Evolutionary conservation across 148 eudicot genomes (phyloP).

Genomic region (Rhododendron henanense): DNA sequence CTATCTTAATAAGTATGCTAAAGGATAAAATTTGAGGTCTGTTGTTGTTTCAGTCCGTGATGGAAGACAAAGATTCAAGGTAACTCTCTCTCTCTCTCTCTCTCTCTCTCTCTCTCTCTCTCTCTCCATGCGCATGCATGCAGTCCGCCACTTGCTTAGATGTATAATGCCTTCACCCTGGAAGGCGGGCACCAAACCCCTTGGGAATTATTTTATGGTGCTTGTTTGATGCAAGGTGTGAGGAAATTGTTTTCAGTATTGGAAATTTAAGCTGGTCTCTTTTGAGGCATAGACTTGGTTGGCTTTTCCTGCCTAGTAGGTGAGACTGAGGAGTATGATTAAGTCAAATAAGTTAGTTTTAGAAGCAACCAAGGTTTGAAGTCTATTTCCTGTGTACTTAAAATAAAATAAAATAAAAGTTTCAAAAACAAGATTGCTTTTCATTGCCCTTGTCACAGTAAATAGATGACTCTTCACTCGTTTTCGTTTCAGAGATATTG

Average conservation of each 20-base stretch:
- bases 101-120: neutral
- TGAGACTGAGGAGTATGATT: neutral
- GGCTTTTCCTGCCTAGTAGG: neutral
- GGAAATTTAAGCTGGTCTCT: neutral
- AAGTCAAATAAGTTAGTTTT: neutral
- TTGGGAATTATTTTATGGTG: neutral
- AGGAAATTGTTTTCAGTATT: neutral
- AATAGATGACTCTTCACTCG: neutral
- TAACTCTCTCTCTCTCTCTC: neutral
- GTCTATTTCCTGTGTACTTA: neutral
- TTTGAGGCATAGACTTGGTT: neutral
- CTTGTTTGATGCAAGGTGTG: neutral
- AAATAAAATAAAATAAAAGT: too few species aligned
- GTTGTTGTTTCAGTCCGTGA: conserved; percentile 8
- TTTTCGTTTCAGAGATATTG: neutral
- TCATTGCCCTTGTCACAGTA: neutral
- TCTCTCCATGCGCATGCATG: neutral
- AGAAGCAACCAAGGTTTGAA: neutral
- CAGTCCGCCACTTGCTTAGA: neutral
- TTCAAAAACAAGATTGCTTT: neutral
- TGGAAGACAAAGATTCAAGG: conserved; percentile 6
- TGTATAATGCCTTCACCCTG: neutral
- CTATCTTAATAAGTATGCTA: conserved; percentile 81
- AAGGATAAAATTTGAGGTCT: conserved; percentile 36
- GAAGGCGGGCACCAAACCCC: neutral